phyloP scores from a whole-genome alignment of 306 rosid species.

The Citrullus mucosospermus region DNA sequence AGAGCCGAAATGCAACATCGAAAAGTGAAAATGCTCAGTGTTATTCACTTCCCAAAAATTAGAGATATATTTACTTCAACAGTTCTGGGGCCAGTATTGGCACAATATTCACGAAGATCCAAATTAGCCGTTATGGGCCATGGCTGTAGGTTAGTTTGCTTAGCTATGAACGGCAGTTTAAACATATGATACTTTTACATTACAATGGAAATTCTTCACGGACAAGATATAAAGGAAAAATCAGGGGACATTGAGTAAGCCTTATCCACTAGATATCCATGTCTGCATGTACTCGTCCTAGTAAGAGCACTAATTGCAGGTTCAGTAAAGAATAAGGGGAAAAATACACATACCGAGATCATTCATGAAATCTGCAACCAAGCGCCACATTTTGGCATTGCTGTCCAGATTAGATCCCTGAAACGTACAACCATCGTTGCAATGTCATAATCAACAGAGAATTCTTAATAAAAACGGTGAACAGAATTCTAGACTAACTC shows the following conservation, averaged over 20 bases:
- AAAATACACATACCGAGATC: conserved; percentile 55
- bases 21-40: background rate
- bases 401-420: conserved; percentile 95
- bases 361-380: conserved; percentile 96
- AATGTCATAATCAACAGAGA: background rate
- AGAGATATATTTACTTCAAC: background rate
- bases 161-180: background rate
- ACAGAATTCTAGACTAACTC: background rate
- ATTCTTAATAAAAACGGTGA: conserved; percentile 1
- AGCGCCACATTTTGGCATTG: conserved; percentile 97
- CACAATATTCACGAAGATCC: background rate
- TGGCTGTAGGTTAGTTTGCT: background rate
- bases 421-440: conserved; percentile 7
- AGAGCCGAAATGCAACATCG: background rate
- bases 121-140: background rate
- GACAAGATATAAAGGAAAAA: background rate
- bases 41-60: background rate
- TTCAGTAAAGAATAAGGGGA: background rate
- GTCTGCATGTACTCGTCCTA: background rate
- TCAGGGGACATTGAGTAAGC: background rate
- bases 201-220: background rate
- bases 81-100: background rate
- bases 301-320: background rate
- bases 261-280: background rate
- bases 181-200: background rate